Base-by-base conservation (phyloP, 192 early-diverging fungal species). In the Gamsiella multidivaricata region DNA sequence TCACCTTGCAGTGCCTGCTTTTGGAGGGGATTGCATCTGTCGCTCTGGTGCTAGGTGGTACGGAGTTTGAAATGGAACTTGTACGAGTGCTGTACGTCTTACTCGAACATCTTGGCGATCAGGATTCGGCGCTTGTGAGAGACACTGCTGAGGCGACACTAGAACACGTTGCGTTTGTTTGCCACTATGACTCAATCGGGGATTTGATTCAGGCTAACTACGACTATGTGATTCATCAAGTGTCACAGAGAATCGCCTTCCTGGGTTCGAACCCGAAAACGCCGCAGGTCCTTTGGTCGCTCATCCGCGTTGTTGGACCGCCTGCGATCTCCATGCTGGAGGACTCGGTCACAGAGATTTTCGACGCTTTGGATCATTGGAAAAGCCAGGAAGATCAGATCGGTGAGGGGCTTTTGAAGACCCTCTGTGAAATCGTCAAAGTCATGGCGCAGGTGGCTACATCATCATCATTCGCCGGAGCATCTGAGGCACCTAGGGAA, bases 321-420 rank as follows among this genome's bases (percentile, higher is more conserved):
- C 56, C 61, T 26, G 73, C 80, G 5, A 46, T 89, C 14, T 46
- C 66, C 7, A 86, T 82, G 73, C 42, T 89, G 14, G 80, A 85
- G 43, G 88, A 89, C 41, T 81, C 84, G 9, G 72, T 89, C 3
- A 73, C 80, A 17, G 88, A 89, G 33, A 84, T 87, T 23, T 88
- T 86, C 59, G 86, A 86, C 50, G 88, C 83, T 28, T 52, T 89
- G 45, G 86, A 87, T 60, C 52, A 71, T 12, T 85, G 83, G 73
- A 78, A 82, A 69, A 58, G 37, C 45, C 59, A 82, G 64, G 70
- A 87, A n/a, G 69, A 81, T 32, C 56, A 64, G 33, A 49, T 85
- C 1, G 81, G 73, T 29, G 69, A 72, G 15, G 79, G 81, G 3
- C 36, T 87, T 18, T 81, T 80, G 33, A 71, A 78, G 34, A 51